Conservation (phyloP, 2,329 filamentous ascomycete genomes). For the Intubia oerlemansii region DNA sequence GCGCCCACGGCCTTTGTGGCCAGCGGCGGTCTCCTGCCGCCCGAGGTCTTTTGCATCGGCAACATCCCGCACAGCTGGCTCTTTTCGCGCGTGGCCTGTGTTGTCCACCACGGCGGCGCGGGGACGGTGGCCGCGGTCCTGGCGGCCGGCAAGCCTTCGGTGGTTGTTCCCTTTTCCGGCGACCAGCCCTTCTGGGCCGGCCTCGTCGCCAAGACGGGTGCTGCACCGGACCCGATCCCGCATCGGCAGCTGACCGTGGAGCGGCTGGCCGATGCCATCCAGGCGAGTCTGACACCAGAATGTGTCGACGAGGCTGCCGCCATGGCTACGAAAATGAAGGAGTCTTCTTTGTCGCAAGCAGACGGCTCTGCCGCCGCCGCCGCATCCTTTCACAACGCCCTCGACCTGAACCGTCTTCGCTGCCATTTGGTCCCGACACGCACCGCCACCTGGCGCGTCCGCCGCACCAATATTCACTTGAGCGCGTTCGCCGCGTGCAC, state of each 20-base stretch:
- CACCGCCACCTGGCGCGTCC: slow-evolving; percentile 44
- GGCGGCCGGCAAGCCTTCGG: slow-evolving; percentile 54
- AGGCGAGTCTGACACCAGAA: slow-evolving; percentile 1
- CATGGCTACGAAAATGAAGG: neutral
- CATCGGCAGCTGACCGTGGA: slow-evolving; percentile 45
- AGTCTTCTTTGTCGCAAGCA: neutral
- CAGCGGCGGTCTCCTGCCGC: too few species aligned
- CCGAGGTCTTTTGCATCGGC: slow-evolving; percentile 1
- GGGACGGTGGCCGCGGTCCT: slow-evolving; percentile 81
- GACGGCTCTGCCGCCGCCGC: slow-evolving; percentile 25
- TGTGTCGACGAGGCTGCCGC: too few species aligned
- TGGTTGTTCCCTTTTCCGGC: slow-evolving; percentile 73
- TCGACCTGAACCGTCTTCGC: slow-evolving; percentile 43
- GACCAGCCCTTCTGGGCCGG: slow-evolving; percentile 71
- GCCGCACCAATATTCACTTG: slow-evolving; percentile 22
- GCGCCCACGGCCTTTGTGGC: slow-evolving; percentile 36
- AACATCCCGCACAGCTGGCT: slow-evolving; percentile 56
- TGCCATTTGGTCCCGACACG: slow-evolving; percentile 44
- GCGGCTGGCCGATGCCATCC: slow-evolving; percentile 42
- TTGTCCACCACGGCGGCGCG: slow-evolving; percentile 75
- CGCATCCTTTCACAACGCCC: slow-evolving; percentile 49
- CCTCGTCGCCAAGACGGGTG: slow-evolving; percentile 52
- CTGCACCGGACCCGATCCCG: slow-evolving; percentile 48
- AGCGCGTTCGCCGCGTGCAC: slow-evolving; percentile 52
- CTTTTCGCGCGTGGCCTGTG: slow-evolving; percentile 58